A percentile compares a stretch with the other conserved stretches of the same genome.
Conservation (phyloP, 139 green algal genomes). For the Coccomyxa sp. region DNA sequence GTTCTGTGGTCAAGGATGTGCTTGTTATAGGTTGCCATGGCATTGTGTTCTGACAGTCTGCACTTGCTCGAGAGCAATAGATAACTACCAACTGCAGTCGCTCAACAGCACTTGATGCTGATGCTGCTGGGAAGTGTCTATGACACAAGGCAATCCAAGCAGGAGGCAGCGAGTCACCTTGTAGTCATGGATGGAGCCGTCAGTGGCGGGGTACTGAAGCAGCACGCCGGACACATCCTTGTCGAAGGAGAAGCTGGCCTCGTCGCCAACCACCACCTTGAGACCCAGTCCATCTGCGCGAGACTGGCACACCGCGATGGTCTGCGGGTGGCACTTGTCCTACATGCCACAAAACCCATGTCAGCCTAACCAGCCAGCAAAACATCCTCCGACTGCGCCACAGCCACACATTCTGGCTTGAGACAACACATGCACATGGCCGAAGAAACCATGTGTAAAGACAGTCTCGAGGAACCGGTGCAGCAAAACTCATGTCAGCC, state of each 20-base stretch:
- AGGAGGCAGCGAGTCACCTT: slow-evolving; percentile 33
- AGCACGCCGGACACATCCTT: slow-evolving; percentile 95
- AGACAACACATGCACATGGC: no score
- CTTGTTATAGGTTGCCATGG: no score
- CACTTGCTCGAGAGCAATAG: no score
- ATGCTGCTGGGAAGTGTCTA: no score
- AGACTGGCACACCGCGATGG: slow-evolving; percentile 90
- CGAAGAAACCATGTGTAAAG: no score
- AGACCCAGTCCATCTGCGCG: slow-evolving; percentile 94
- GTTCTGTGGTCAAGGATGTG: background rate
- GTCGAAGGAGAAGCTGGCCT: slow-evolving; percentile 53
- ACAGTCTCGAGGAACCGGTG: no score
- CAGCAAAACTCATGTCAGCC: no score
- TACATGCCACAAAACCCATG: slow-evolving; percentile 23
- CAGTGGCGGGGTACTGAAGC: slow-evolving; percentile 96
- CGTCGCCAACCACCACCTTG: slow-evolving; percentile 66
- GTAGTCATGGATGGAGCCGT: slow-evolving; percentile 90
- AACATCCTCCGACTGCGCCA: background rate
- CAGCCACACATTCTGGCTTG: background rate
- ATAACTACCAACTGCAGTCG: no score
- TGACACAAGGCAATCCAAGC: background rate
- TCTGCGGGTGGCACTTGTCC: slow-evolving; percentile 98
- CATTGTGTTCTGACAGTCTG: no score
- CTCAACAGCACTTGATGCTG: no score
- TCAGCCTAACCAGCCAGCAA: background rate